Evolutionary conservation across 1,284 basidiomycete species (phyloP).

Genomic region (Ustilago crameri): DNA sequence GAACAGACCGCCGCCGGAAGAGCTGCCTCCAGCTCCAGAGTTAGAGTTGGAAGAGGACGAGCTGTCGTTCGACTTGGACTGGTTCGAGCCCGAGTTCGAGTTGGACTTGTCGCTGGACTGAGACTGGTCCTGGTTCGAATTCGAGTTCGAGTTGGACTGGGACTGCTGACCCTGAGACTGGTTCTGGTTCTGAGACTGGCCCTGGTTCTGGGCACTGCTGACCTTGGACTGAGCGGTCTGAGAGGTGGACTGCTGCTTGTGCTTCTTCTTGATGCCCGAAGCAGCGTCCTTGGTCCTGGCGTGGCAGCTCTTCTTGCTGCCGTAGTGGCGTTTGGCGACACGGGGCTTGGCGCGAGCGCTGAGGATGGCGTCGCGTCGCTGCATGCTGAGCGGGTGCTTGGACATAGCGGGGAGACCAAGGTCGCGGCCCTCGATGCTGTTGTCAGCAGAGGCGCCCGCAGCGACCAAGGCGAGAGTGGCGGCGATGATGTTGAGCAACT

Average conservation of each 20-base stretch:
- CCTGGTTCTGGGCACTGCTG: conserved; percentile 16
- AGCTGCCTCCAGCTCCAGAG: conserved; percentile 10
- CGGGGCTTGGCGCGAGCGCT: conserved; percentile 10
- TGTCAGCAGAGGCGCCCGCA: conserved; percentile 28
- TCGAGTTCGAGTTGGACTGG: conserved; percentile 15
- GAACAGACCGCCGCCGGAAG: conserved; percentile 34
- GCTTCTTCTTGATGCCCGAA: conserved; percentile 8
- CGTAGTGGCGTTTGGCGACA: conserved; percentile 28
- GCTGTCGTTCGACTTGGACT: conserved; percentile 4
- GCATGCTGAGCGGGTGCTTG: conserved; percentile 44
- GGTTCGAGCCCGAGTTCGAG: neutral
- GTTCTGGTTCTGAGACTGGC: conserved; percentile 9
- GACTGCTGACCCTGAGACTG: conserved; percentile 10
- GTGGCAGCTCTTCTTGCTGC: conserved; percentile 35
- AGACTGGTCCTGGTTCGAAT: conserved; percentile 8
- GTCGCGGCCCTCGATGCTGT: conserved; percentile 20
- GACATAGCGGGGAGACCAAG: conserved; percentile 39
- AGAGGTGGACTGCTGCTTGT: conserved; percentile 26
- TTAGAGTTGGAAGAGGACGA: conserved; percentile 11
- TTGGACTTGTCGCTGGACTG: conserved; percentile 13
- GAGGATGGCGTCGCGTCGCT: conserved; percentile 45
- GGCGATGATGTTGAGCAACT: conserved; percentile 45
- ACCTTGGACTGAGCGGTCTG: neutral
- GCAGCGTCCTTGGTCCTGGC: conserved; percentile 32
- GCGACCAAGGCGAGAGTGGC: conserved; percentile 38